These are phyloP conservation scores for Phytopythium montanum DNA, from an alignment of 352 stramenopile genomes.

Conservation along the genomic window DNA sequence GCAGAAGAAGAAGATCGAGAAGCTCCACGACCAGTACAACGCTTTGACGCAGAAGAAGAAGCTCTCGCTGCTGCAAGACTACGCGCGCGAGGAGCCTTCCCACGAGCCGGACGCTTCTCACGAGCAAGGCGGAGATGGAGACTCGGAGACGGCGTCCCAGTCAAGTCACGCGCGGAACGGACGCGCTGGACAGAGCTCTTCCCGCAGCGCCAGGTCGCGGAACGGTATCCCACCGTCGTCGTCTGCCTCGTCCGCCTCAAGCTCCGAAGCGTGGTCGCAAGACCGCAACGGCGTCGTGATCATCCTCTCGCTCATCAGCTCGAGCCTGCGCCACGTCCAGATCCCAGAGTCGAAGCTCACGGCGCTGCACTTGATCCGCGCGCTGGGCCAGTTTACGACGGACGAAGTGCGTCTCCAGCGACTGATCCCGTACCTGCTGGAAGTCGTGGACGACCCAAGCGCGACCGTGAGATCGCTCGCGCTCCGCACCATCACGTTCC, in stretches of 20 bases:
- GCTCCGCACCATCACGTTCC: constrained; percentile 87
- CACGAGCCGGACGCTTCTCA: constrained; percentile 18
- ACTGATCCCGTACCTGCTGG: constrained; percentile 92
- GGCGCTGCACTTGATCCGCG: constrained; percentile 90
- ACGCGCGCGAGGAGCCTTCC: constrained; percentile 31
- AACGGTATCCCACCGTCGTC: constrained; percentile 5
- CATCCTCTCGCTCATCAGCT: constrained; percentile 82
- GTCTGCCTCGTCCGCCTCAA: constrained; percentile 6
- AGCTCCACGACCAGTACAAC: constrained; percentile 78
- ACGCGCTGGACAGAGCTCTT: neutral
- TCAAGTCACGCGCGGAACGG: neutral
- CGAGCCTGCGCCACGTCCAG: constrained; percentile 79
- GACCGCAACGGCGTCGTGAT: constrained; percentile 86
- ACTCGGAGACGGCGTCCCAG: neutral
- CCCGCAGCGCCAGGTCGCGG: constrained; percentile 1
- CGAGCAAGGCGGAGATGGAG: constrained; percentile 7
- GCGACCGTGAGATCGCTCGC: constrained; percentile 88
- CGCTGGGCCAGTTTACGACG: constrained; percentile 83
- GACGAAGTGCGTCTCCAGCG: constrained; percentile 95
- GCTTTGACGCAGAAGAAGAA: constrained; percentile 78
- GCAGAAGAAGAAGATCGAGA: constrained; percentile 86
- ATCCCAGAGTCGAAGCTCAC: constrained; percentile 87
- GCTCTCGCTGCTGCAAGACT: constrained; percentile 59
- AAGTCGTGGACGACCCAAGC: constrained; percentile 91
- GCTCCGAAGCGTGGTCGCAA: constrained; percentile 25